phyloP scores from a whole-genome alignment of 1,284 basidiomycete genomes.

The Sanguinoderma infundibulare region DNA sequence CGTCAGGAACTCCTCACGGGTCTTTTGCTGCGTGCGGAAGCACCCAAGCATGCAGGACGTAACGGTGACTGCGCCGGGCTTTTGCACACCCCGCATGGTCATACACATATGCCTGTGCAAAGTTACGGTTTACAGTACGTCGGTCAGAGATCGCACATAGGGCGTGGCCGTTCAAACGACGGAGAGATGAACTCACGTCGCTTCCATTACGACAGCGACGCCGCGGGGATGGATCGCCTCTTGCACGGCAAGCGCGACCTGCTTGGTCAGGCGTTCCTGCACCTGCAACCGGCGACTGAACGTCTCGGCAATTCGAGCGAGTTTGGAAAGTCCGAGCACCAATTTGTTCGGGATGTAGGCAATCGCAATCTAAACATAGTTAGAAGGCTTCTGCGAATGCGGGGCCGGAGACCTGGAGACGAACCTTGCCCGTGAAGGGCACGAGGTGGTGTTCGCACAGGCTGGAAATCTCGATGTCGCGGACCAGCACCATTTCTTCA shows the following conservation, averaged over 20 bases:
- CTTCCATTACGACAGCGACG: constrained; percentile 99
- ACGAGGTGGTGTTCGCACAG: constrained; percentile 99
- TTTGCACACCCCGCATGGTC: constrained; percentile 99
- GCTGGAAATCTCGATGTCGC: constrained; percentile 97
- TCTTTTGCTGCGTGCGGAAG: constrained; percentile 97
- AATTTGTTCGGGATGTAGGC: constrained; percentile 97
- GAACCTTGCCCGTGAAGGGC: constrained; percentile 96
- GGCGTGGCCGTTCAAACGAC: not conserved
- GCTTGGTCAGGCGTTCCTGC: constrained; percentile 97
- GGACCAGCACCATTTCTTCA: constrained; percentile 99
- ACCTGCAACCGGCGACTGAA: constrained; percentile 96
- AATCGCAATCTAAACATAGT: constrained; percentile 56
- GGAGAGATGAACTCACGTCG: constrained; percentile 72
- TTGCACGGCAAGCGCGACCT: constrained; percentile 96
- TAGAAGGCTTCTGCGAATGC: constrained; percentile 16
- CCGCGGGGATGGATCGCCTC: constrained; percentile 97
- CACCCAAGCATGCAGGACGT: constrained; percentile 99
- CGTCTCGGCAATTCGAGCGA: constrained; percentile 97
- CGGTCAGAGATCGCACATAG: constrained; percentile 11
- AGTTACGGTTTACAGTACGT: constrained; percentile 13
- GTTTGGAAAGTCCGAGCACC: constrained; percentile 96
- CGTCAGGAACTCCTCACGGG: constrained; percentile 92
- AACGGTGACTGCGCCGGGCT: constrained; percentile 94
- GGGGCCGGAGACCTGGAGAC: constrained; percentile 30
- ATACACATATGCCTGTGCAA: constrained; percentile 91